Percentiles rank a stretch among this genome's conserved stretches.
phyloP scores from a whole-genome alignment of 2,329 filamentous ascomycete genomes.

The Hansfordia pulvinata region DNA sequence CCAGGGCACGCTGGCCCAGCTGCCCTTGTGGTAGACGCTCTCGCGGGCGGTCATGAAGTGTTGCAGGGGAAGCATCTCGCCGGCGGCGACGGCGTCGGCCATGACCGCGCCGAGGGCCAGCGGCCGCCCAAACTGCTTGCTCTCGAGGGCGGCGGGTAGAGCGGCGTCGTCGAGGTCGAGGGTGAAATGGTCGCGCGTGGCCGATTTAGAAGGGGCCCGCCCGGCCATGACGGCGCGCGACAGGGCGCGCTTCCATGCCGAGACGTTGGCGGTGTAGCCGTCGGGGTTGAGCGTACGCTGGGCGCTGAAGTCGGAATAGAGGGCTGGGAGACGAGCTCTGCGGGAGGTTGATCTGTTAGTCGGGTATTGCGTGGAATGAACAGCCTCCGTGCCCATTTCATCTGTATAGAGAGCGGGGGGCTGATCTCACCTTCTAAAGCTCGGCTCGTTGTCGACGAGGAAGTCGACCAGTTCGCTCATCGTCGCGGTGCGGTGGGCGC shows the following conservation, averaged over 20 bases:
- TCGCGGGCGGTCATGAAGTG: conserved; percentile 53
- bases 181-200: conserved; percentile 32
- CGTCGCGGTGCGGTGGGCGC: conserved; percentile 13
- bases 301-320: conserved; percentile 75
- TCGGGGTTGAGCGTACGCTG: conserved; percentile 71
- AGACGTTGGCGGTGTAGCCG: conserved; percentile 68
- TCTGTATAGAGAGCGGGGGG: conserved; percentile 3
- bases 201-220: conserved; percentile 23
- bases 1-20: conserved; percentile 59
- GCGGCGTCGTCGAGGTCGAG: conserved; percentile 49
- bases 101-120: conserved; percentile 69
- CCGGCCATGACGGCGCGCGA: conserved; percentile 55
- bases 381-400: conserved; percentile 1
- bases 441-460: conserved; percentile 44
- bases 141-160: conserved; percentile 57
- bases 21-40: conserved; percentile 59
- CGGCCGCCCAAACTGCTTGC: conserved; percentile 66
- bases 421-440: conserved; percentile 40
- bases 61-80: conserved; percentile 55
- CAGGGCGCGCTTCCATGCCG: conserved; percentile 66
- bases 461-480: conserved; percentile 60
- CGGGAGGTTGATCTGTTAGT: conserved; percentile 8
- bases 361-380: conserved; percentile 1
- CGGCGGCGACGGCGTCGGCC: conserved; percentile 54
- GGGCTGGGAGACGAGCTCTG: conserved; percentile 65